Base-by-base conservation (phyloP, 768 basidiomycete genomes). In the Amanita molliuscula region DNA sequence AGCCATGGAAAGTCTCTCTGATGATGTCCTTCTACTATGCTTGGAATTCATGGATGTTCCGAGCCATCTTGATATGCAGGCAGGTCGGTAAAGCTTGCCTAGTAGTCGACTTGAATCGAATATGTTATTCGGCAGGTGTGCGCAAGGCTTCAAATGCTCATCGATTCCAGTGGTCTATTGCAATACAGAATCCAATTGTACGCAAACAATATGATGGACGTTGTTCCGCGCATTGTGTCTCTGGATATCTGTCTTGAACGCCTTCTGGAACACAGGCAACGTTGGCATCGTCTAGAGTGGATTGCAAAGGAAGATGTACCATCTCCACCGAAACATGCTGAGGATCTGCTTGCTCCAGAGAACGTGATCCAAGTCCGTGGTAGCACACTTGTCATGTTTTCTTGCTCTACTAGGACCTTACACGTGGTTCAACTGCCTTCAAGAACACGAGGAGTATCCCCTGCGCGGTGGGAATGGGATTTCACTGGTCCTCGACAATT, bases 101-200 rank as follows among this genome's bases (percentile, higher is more conserved):
- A 21, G 18, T 18, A 15, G 33, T 7, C 6, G 2, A 21, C 18
- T 34, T 18, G n/a, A 16, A 46, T 20, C 16, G 16, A 20, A 33
- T 15, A 6, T 10, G 21, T 16, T 16, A 9, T 11, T 13, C 38
- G 16, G 10, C 15, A 47, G 46, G 46, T 47, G 16, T 47, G 46
- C 23, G 33, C 15, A 20, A 35, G 46, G 20, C 15, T 47, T 5
- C 31, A 26, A 16, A 8, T 7, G 7, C 34, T 47, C 21, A 47
- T 47, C 21, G 46, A 47, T 20, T 47, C 46, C 11, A 47, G 25
- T 37, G 43, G 49, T 20, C 29, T 47, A 4, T 37, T 54, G 35
- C 37, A 42, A 46, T 52, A 54, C 41, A 49, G 33, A 23, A 50
- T 53, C 25, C 50, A 56, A 26, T 45, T 56, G 18, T 54, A 51